Percentiles rank a stretch among this genome's conserved stretches.
Evolutionary conservation across 2,329 filamentous ascomycete species (phyloP).

Genomic region (Claviceps fusiformis): DNA sequence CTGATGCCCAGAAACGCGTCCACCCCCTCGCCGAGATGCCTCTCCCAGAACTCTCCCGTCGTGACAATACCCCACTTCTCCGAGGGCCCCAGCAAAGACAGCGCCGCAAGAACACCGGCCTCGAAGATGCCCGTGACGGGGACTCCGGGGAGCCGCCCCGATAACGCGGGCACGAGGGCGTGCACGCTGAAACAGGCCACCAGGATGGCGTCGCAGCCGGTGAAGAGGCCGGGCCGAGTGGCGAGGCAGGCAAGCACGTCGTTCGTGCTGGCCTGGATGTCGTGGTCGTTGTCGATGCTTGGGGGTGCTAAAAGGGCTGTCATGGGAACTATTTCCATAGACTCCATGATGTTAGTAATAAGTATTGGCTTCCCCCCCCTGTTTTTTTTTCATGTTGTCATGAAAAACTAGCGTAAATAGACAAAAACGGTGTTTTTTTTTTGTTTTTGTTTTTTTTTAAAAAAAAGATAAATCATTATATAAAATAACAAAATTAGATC

Average conservation of each 20-base stretch:
- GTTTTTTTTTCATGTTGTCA: background rate
- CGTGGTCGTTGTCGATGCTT: constrained; percentile 65
- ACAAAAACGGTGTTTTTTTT: no score
- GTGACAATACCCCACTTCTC: constrained; percentile 74
- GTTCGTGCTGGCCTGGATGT: constrained; percentile 49
- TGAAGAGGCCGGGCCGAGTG: constrained; percentile 20
- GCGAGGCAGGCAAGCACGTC: constrained; percentile 46
- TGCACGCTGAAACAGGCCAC: constrained; percentile 85
- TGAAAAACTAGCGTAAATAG: no score
- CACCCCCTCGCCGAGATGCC: constrained; percentile 54
- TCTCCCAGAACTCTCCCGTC: constrained; percentile 74
- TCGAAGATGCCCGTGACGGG: constrained; percentile 64
- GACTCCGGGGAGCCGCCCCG: constrained; percentile 8
- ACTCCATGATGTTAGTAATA: constrained; percentile 18
- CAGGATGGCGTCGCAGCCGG: constrained; percentile 58
- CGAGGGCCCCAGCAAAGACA: constrained; percentile 31
- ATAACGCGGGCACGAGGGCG: constrained; percentile 53
- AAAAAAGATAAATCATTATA: background rate
- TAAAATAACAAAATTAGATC: background rate
- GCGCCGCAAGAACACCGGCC: constrained; percentile 53
- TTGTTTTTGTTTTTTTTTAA: background rate
- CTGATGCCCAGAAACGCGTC: constrained; percentile 44
- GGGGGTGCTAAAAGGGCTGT: constrained; percentile 53
- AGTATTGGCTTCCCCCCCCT: no score
- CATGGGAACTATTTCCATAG: constrained; percentile 43